phyloP scores from a whole-genome alignment of 768 basidiomycete genomes.

The Astraeus odoratus region DNA sequence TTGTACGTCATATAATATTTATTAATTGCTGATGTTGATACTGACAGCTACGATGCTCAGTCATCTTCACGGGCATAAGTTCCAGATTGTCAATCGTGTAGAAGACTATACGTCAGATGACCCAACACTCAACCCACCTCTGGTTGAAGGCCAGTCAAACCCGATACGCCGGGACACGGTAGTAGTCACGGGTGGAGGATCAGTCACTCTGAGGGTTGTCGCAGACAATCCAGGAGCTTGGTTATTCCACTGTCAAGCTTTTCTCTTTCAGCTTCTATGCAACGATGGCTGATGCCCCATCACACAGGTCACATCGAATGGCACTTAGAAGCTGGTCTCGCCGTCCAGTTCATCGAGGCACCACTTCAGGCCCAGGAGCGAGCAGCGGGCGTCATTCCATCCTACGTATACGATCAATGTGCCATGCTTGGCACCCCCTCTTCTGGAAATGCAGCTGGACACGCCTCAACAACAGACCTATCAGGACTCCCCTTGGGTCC shows the following conservation, averaged over 20 bases:
- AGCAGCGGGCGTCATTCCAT: slow-evolving; percentile 41
- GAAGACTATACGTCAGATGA: slow-evolving; percentile 68
- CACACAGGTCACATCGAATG: slow-evolving; percentile 72
- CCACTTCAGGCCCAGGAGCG: slow-evolving; percentile 62
- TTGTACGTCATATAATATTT: slow-evolving; percentile 47
- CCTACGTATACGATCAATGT: slow-evolving; percentile 67
- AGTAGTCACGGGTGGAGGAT: slow-evolving; percentile 58
- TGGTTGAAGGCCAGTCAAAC: slow-evolving; percentile 73
- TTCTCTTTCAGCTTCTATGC: not conserved
- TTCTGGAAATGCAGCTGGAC: slow-evolving; percentile 86
- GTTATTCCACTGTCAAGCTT: slow-evolving; percentile 69
- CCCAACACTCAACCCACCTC: slow-evolving; percentile 70
- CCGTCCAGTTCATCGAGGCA: slow-evolving; percentile 78
- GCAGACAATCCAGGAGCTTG: slow-evolving; percentile 94
- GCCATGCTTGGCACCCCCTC: slow-evolving; percentile 45
- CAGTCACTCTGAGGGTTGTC: slow-evolving; percentile 68
- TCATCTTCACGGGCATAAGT: slow-evolving; percentile 88
- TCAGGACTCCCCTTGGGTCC: slow-evolving; percentile 60
- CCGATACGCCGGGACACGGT: slow-evolving; percentile 92
- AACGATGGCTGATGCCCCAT: not conserved
- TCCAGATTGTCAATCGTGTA: slow-evolving; percentile 72
- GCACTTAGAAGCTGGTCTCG: slow-evolving; percentile 82
- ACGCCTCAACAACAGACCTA: slow-evolving; percentile 62
- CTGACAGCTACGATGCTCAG: slow-evolving; percentile 31
- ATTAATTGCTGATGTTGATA: not conserved